Base-by-base conservation (phyloP, 225 moss, liverwort and hornwort species). In the Takakia lepidozioides region DNA sequence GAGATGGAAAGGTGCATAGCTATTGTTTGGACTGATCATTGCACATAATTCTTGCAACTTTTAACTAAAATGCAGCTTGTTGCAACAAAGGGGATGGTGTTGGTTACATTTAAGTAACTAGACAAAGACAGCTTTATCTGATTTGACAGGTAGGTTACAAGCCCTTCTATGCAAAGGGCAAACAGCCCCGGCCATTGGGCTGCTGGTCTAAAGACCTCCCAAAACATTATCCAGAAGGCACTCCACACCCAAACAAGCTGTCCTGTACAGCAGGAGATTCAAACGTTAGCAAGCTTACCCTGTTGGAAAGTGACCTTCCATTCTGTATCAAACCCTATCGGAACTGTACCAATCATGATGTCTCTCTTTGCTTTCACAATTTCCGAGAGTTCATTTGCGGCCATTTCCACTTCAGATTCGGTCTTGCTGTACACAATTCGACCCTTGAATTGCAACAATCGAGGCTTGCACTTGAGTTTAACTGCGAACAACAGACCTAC, bases 371-470 rank as follows among this genome's bases (percentile, higher is more conserved):
- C 69, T 48, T 22, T 47, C 34, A 87, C 50, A 52, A 69, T 70
- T 58, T 73, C 71, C 77, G 63, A 78, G 41, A 84, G 34, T 44
- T 72, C 65, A 49, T 48, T 52, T 17, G 61, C 72, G 59, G 81
- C 84, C 37, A 66, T 69, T 55, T 75, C 74, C 56, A 87, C 84
- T 67, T 87, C 84, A 2, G 34, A 27, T 56, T 65, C 49, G 4
- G 81, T 75, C 75, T 68, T 87, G 78, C 87, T 87, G 72, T 87
- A 87, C 34, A 81, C 72, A 51, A 87, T 64, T 38, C 58, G 71
- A 22, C 84, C 87, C 38, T 69, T 80, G 52, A 87, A 87, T 38
- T 78, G 77, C 57, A 87, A 47, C 38, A 41, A 44, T 32, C 64
- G 81, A 43, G 58, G 43, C 53, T 63, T 70, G 0, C 63, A 64